These are phyloP conservation scores for Lepraria neglecta DNA, from an alignment of 495 filamentous ascomycete species.

Conservation along the genomic window DNA sequence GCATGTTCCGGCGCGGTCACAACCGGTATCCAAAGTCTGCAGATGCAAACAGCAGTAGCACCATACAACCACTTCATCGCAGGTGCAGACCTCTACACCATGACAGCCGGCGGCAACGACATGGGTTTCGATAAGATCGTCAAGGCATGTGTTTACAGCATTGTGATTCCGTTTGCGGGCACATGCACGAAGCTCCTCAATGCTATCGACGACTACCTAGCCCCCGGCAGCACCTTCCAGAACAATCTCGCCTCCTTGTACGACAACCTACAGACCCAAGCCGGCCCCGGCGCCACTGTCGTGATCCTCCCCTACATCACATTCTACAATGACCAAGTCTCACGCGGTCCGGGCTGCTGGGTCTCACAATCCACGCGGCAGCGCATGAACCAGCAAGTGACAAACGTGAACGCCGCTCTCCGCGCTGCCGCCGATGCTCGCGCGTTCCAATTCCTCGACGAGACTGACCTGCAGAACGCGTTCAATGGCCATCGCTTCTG, in stretches of 20 bases:
- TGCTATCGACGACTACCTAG: background rate
- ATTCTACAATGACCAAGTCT: slow-evolving; percentile 12
- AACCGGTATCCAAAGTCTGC: background rate
- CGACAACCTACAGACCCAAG: background rate
- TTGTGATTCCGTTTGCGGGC: background rate
- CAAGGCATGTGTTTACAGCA: slow-evolving; percentile 6
- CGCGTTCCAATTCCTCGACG: slow-evolving; percentile 2
- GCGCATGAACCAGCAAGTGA: slow-evolving; percentile 10
- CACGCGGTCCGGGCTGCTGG: background rate
- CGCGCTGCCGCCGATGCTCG: background rate
- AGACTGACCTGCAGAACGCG: background rate
- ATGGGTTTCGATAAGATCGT: slow-evolving; percentile 11
- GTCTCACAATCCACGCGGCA: background rate
- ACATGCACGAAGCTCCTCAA: background rate
- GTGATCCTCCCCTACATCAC: slow-evolving; percentile 7
- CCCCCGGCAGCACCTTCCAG: background rate
- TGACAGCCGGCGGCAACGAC: slow-evolving; percentile 17
- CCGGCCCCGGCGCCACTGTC: background rate
- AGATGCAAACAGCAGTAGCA: background rate
- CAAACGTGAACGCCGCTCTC: background rate
- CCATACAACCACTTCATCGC: background rate
- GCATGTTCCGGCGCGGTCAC: slow-evolving; percentile 8
- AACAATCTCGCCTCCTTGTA: background rate
- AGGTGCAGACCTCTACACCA: slow-evolving; percentile 9
- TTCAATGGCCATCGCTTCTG: slow-evolving; percentile 18